Evolutionary conservation across 2,329 filamentous ascomycete genomes (phyloP).

Genomic region (Leptosphaerulina australis): DNA sequence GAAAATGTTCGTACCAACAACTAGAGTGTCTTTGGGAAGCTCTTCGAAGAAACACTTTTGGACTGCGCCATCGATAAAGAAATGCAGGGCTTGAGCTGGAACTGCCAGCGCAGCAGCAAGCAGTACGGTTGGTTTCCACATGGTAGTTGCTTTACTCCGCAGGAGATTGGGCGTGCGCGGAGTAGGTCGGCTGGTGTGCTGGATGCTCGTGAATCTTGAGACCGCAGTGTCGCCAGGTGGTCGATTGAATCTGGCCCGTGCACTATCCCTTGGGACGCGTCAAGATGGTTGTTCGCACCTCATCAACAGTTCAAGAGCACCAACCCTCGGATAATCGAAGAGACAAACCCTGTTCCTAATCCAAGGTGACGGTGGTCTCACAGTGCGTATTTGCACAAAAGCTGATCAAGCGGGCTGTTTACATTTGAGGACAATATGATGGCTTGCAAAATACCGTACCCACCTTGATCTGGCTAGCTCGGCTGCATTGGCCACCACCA

Average conservation of each 20-base stretch:
- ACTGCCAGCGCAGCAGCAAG: conserved; percentile 66
- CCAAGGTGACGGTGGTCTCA: too few relatives aligned
- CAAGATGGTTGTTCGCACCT: background rate
- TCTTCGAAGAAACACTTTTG: conserved; percentile 99
- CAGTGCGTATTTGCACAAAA: too few relatives aligned
- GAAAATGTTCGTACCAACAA: conserved; percentile 69
- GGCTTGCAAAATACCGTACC: too few relatives aligned
- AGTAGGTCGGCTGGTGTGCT: conserved; percentile 29
- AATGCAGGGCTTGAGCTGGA: conserved; percentile 84
- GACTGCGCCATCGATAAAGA: conserved; percentile 85
- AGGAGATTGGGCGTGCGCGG: conserved; percentile 24
- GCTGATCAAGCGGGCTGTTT: too few relatives aligned
- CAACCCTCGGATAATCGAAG: too few relatives aligned
- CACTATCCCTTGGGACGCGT: conserved; percentile 1
- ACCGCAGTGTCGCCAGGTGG: conserved; percentile 35
- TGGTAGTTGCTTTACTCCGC: conserved; percentile 33
- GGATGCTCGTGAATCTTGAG: conserved; percentile 30
- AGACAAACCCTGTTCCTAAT: too few relatives aligned
- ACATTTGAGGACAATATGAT: too few relatives aligned
- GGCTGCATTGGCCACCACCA: too few relatives aligned
- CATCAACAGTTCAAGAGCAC: too few relatives aligned
- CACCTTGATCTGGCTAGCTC: too few relatives aligned
- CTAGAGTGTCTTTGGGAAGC: conserved; percentile 93
- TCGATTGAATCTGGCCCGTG: conserved; percentile 22
- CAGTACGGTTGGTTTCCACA: conserved; percentile 60